A percentile compares a stretch with the other conserved stretches of the same genome.
phyloP scores from a whole-genome alignment of 108 stramenopile species.

The Cyclotella choctawhatcheeana region DNA sequence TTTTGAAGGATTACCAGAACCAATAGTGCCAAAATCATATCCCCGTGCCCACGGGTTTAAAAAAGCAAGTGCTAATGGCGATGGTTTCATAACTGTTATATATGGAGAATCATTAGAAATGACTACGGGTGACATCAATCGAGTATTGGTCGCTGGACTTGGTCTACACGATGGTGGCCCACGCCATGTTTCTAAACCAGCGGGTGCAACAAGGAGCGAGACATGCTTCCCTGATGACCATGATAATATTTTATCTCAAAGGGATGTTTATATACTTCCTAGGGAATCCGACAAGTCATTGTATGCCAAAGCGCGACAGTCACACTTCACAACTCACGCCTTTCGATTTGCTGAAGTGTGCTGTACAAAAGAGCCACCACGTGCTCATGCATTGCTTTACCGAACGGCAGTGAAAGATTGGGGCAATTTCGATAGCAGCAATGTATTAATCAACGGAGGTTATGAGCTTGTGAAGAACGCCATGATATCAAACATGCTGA shows the following conservation, averaged over 20 bases:
- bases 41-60: conserved; percentile 40
- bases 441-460: conserved; percentile 34
- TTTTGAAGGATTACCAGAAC: conserved; percentile 46
- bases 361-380: conserved; percentile 33
- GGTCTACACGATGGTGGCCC: conserved; percentile 42
- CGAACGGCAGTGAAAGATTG: conserved; percentile 41
- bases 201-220: conserved; percentile 1
- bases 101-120: conserved; percentile 44
- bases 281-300: background rate
- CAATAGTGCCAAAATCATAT: conserved; percentile 35
- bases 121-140: conserved; percentile 52
- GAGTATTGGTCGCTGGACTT: conserved; percentile 40
- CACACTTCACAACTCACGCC: conserved; percentile 45
- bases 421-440: conserved; percentile 41
- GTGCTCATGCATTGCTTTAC: conserved; percentile 31
- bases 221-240: conserved; percentile 43
- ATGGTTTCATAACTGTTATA: conserved; percentile 33
- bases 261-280: conserved; percentile 30
- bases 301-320: conserved; percentile 32
- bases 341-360: conserved; percentile 47
- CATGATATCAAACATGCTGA: conserved; percentile 47
- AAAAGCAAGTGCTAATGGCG: conserved; percentile 14
- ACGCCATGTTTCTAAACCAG: conserved; percentile 16
- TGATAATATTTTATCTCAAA: conserved; percentile 31
- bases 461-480: conserved; percentile 41